phyloP scores from a whole-genome alignment of 345 rosid species.

The Eucalyptus albens region DNA sequence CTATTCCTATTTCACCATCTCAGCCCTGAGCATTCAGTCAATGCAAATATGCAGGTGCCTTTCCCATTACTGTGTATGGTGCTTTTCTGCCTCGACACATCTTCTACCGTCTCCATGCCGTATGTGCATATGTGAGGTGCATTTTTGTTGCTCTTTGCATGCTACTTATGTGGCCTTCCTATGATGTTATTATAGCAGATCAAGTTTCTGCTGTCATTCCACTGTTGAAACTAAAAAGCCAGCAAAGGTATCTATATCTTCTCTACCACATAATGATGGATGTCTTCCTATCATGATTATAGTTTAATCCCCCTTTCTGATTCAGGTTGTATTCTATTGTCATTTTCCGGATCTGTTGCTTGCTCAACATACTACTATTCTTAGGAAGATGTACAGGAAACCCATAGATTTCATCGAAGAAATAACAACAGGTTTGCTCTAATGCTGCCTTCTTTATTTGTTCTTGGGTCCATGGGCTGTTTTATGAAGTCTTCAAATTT shows the following conservation, averaged over 20 bases:
- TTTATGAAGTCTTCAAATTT: background rate
- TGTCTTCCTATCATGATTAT: background rate
- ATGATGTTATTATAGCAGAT: slow-evolving; percentile 66
- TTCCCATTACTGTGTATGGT: slow-evolving; percentile 72
- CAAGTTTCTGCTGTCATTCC: slow-evolving; percentile 88
- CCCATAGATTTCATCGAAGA: slow-evolving; percentile 84
- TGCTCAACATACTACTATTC: slow-evolving; percentile 71
- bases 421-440: slow-evolving; percentile 56
- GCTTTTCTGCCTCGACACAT: slow-evolving; percentile 75
- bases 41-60: slow-evolving; percentile 34
- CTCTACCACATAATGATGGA: background rate
- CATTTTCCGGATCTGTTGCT: slow-evolving; percentile 85
- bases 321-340: slow-evolving; percentile 84
- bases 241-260: slow-evolving; percentile 37
- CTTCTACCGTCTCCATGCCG: slow-evolving; percentile 74
- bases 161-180: slow-evolving; percentile 63
- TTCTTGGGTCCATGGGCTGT: background rate
- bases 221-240: slow-evolving; percentile 54
- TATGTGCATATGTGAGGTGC: slow-evolving; percentile 82
- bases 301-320: background rate
- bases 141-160: slow-evolving; percentile 70
- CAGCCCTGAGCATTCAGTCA: background rate
- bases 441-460: background rate
- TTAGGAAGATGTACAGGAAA: slow-evolving; percentile 69
- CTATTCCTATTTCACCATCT: background rate